phyloP scores from a whole-genome alignment of 2,329 filamentous ascomycete species.

The Exserohilum rostratum region DNA sequence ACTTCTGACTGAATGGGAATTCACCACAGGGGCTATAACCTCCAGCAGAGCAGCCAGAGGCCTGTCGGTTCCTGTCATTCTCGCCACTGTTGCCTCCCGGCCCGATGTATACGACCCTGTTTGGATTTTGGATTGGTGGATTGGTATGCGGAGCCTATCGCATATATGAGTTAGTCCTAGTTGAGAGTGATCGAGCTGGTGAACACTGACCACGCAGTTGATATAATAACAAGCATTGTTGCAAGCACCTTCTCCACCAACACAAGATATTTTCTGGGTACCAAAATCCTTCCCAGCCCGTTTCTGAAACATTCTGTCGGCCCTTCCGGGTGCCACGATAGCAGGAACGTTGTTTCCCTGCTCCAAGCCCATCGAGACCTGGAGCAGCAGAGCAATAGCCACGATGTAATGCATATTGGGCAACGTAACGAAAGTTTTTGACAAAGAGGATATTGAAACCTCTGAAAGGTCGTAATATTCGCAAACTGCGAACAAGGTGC shows the following conservation, averaged over 20 bases:
- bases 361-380: background rate
- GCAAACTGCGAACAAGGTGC: background rate
- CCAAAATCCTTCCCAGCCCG: slow-evolving; percentile 14
- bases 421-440: background rate
- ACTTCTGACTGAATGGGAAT: slow-evolving; percentile 24
- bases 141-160: background rate
- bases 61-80: slow-evolving; percentile 10
- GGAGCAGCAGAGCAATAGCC: background rate
- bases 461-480: background rate
- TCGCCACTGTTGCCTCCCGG: background rate
- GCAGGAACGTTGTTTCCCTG: background rate
- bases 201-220: slow-evolving; percentile 11
- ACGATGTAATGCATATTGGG: background rate
- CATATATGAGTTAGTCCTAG: background rate
- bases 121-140: slow-evolving; percentile 8
- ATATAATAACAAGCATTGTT: slow-evolving; percentile 28
- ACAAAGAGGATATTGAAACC: background rate
- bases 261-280: slow-evolving; percentile 13
- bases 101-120: slow-evolving; percentile 18
- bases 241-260: slow-evolving; percentile 14
- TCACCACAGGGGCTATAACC: slow-evolving; percentile 2
- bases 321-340: background rate
- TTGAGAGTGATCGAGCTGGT: background rate
- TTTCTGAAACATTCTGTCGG: background rate
- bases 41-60: slow-evolving; percentile 13